Conservation (phyloP, 805 yeast species). For the Metschnikowia cerradonensis region DNA sequence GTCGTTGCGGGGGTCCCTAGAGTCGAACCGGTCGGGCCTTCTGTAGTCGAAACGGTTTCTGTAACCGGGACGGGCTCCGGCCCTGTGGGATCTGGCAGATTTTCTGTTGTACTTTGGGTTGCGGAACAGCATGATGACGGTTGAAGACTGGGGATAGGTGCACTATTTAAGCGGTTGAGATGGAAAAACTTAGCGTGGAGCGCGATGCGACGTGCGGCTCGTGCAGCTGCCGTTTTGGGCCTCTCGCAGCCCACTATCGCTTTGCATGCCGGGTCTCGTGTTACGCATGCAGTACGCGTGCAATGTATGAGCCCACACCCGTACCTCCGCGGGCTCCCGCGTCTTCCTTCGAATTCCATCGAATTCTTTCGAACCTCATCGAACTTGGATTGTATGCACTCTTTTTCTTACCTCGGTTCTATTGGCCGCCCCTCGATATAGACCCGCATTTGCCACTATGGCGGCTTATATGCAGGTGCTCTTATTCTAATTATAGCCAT, state of each 20-base stretch:
- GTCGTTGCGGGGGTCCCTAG: background rate
- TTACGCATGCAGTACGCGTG: background rate
- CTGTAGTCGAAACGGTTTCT: constrained; percentile 5
- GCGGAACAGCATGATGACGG: constrained; percentile 13
- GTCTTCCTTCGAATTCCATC: background rate
- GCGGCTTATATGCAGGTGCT: too few relatives aligned
- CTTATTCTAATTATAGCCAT: too few relatives aligned
- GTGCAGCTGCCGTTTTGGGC: constrained; percentile 5
- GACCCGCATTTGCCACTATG: background rate
- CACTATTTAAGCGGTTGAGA: constrained; percentile 10
- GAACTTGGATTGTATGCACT: background rate
- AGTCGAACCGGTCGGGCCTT: background rate
- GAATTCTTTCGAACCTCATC: background rate
- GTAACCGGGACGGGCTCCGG: constrained; percentile 3
- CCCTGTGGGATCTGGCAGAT: constrained; percentile 16
- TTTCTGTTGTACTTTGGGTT: constrained; percentile 25
- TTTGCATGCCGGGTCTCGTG: background rate
- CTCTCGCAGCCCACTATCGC: background rate
- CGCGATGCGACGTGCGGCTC: constrained; percentile 21
- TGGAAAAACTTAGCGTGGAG: background rate
- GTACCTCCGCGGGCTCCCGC: background rate
- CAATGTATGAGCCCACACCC: background rate
- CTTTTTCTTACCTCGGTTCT: background rate
- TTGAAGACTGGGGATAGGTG: background rate
- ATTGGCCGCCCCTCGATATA: background rate